Evolutionary conservation across 768 basidiomycete species (phyloP), one percentile per base, ranked within the genome.

Genomic region (Cytidiella melzeri): DNA sequence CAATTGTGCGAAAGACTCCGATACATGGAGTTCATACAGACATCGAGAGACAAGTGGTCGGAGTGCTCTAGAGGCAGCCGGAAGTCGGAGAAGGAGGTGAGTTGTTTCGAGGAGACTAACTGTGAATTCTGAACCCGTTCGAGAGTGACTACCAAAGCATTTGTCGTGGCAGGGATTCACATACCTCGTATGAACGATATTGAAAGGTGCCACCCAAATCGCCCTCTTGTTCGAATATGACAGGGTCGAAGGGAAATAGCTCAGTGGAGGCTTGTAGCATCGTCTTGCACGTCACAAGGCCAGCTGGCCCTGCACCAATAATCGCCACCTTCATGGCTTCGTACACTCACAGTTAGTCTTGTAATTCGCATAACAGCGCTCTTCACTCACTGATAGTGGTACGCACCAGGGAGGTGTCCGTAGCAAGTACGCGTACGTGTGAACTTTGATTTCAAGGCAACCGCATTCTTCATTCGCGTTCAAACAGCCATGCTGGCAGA

Each of bases 11-110:
- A 42, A 43, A 36, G 24, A n/a, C n/a, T n/a, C n/a, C n/a, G n/a
- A n/a, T n/a, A 23, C 41, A 21, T 34, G n/a, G 3, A 18, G n/a
- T n/a, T n/a, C 38, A 3, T 11, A 30, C 45, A 11, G 47, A 71
- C 72, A 55, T 69, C 64, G 5, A 77, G 56, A 1, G 71, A 71
- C 20, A 77, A 58, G 55, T 80, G 77, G 57, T 80, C 78, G 11
- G 66, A 59, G 48, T 76, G 72, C 12, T 64, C 61, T 10, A 69
- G 51, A 10, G 77, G 73, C 24, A 78, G 61, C 11, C 80, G 74
- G 61, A 77, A 81, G 61, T 82, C 80, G 25, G 75, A 76, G 62
- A 81, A 82, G 50, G 71, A 70, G 4, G 80, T 82, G 28, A 82
- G 65, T 58, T 81, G 78, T 57, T 80, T 81, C 11, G 75, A 75